Evolutionary conservation across 2,329 filamentous ascomycete species (phyloP), one percentile per base, ranked within the genome.

Genomic region (Pseudogymnoascus sp.): DNA sequence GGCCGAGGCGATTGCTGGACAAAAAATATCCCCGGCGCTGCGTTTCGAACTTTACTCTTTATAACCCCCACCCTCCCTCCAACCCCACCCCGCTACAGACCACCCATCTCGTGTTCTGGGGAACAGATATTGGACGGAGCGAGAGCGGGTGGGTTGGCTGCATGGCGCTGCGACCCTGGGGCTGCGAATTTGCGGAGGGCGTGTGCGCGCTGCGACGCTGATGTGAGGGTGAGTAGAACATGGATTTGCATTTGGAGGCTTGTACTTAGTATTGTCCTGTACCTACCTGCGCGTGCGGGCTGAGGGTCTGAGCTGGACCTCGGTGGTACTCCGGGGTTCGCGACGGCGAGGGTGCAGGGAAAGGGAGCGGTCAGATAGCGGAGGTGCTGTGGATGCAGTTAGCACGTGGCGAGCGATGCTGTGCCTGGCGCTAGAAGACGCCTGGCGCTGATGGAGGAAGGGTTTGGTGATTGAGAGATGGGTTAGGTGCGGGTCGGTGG

Each of bases 251-350:
- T n/a, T n/a, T n/a, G n/a, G n/a, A n/a, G n/a, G n/a, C n/a, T n/a
- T n/a, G n/a, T n/a, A n/a, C n/a, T n/a, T n/a, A n/a, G n/a, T n/a
- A n/a, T n/a, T n/a, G n/a, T n/a, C n/a, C n/a, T n/a, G n/a, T n/a
- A n/a, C n/a, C n/a, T n/a, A n/a, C n/a, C n/a, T n/a, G n/a, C n/a
- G n/a, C n/a, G n/a, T 21, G n/a, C 10, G n/a, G 26, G 26, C 47
- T 31, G 47, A 56, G 24, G 24, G 29, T 33, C n/a, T 29, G 42
- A 47, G 42, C 13, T 21, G 21, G 24, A 29, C 44, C 29, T 56
- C 50, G 50, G 50, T 56, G 50, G 50, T 56, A 56, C 50, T 56
- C 50, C 50, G 50, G 50, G 50, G 26, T 33, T 56, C 26, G 50
- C 50, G 50, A 56, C 50, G 26, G 26, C 5, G 47, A 53, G 47